Evolutionary conservation across 2,329 filamentous ascomycete genomes (phyloP).

Genomic region (Emmonsiellopsis sp.): DNA sequence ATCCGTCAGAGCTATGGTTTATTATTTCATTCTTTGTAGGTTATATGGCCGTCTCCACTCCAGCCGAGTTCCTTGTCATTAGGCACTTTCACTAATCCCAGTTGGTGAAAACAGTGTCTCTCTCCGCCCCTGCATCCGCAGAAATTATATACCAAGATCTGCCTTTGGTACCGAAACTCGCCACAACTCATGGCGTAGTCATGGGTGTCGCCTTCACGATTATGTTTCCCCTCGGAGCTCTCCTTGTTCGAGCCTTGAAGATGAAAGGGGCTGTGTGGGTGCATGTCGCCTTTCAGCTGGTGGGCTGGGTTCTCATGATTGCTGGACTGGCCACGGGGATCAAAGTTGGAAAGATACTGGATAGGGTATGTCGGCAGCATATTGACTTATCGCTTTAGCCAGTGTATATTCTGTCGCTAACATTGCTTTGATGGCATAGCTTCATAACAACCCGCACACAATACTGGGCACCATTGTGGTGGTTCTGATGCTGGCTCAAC

Average conservation of each 20-base stretch:
- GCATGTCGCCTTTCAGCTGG: conserved; percentile 19
- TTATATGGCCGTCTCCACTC: no score
- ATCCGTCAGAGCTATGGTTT: no score
- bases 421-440: not conserved
- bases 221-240: conserved; percentile 18
- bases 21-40: no score
- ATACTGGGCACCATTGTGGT: conserved; percentile 21
- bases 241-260: conserved; percentile 16
- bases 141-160: conserved; percentile 10
- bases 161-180: conserved; percentile 10
- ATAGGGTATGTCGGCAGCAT: conserved; percentile 9
- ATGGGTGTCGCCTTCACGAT: conserved; percentile 21
- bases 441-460: conserved; percentile 19
- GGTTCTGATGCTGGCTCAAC: conserved; percentile 21
- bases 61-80: no score
- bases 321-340: conserved; percentile 21
- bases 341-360: conserved; percentile 18
- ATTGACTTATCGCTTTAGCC: not conserved
- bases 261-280: conserved; percentile 14
- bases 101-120: not conserved
- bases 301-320: conserved; percentile 21
- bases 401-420: conserved; percentile 2
- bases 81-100: no score
- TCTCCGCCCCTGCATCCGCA: conserved; percentile 1
- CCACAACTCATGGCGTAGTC: conserved; percentile 18